Base-by-base conservation (phyloP, 2,329 filamentous ascomycete genomes). In the Seiridium unicorne region DNA sequence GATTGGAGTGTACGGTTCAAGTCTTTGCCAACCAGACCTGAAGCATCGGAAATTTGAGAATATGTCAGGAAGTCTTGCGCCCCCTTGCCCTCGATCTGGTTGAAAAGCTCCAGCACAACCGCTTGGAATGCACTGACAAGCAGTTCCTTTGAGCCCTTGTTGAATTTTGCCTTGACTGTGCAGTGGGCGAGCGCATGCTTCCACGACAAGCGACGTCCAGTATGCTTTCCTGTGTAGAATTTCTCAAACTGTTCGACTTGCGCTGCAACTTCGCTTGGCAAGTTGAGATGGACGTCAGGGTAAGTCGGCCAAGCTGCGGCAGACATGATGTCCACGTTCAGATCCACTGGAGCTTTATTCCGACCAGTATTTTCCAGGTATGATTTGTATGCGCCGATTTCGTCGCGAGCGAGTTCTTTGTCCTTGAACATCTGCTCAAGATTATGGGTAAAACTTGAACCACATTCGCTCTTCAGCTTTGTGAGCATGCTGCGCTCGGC, bases 381-480 rank as follows among this genome's bases (percentile, higher is more conserved):
- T 74, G 75, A 83, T 73, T 90, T 95, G 78, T 96, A 99, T 0
- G 90, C 86, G n/a, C 84, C 77, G 89, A 98, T 96, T 72, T 98
- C 94, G 68, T 98, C 95, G 62, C 90, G 90, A 10, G 91, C 91
- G 26, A 97, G 83, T 71, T 97, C 93, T 74, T 98, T 92, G 70
- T 99, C 95, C 74, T 96, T 97, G 81, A 99, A 99, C 95, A 99
- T 99, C 63, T 94, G 92, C 76, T 99, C 96, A 0, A 99, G 82
- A 69, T 99, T 99, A 72, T 97, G 93, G 0, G 95, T 99, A 73
- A 99, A 98, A 67, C 87, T 91, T 11, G 91, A 90, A 44, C 95
- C 95, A 71, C 95, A 99, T 79, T 99, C 95, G 66, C 88, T 90
- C 76, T 95, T 94, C 35, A 99, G 82, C 66, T 96, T 92, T 34